Base-by-base conservation (phyloP, 2,329 filamentous ascomycete genomes). In the Conoideocrella luteorostrata region DNA sequence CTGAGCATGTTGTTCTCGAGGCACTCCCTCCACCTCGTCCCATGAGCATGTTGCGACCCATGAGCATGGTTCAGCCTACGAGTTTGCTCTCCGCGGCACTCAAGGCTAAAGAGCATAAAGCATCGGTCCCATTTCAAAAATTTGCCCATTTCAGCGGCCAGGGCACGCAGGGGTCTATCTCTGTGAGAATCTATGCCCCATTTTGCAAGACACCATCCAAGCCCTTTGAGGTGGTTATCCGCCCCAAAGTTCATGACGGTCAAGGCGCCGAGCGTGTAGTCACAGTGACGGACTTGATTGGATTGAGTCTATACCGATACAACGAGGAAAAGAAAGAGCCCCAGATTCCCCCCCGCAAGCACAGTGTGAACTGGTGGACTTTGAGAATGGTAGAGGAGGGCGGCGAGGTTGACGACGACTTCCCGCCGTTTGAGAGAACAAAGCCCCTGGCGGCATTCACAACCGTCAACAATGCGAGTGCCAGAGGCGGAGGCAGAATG, bases 361-460 rank as follows among this genome's bases (percentile, higher is more conserved):
- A 80, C 41, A 88, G 87, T 53, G 82, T 90, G 53, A 91, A 91
- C 56, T 81, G 81, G 69, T 93, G 86, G 84, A 87, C 82, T 20
- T 66, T 94, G 44, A 77, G 86, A 32, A 89, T 94, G 80, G 86
- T 90, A 2, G 82, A 93, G 48, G 81, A 93, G 57, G 86, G 87
- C 44, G 88, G 85, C 39, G 87, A 93, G 56, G 82, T 91, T 1
- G 87, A 94, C 52, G 85, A 88, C 51, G 88, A 93, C 56, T 93
- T 93, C 51, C 86, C 86, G 24, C 82, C 87, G 0, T 71, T 93
- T 32, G 83, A 86, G 46, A 75, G 87, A 28, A 87, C 78, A 18
- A 85, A 84, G 54, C 76, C 82, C 2, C 72, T 93, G n/a, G 78
- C 77, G 5, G 81, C 87, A 17, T 93, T 91, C 54, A 88, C 86